These are phyloP conservation scores for Viola odorata DNA, from an alignment of 345 rosid genomes.

Conservation along the genomic window DNA sequence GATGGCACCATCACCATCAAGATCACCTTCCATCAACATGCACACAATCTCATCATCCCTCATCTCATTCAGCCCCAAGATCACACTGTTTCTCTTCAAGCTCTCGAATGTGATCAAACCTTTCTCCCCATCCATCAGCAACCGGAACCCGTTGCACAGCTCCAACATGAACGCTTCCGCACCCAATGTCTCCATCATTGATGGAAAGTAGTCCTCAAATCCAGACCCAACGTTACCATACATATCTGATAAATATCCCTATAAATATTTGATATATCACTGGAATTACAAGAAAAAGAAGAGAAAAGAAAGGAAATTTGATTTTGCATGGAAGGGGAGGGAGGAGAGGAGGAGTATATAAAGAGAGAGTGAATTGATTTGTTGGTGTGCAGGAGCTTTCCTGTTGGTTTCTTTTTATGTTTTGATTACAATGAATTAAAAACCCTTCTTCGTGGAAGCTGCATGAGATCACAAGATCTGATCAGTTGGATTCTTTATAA, in stretches of 20 bases:
- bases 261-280: background rate
- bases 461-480: conserved; percentile 19
- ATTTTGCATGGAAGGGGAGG: background rate
- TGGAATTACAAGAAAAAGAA: background rate
- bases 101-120: conserved; percentile 64
- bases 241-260: background rate
- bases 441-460: conserved; percentile 54
- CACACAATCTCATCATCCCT: conserved; percentile 50
- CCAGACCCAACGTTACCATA: conserved; percentile 28
- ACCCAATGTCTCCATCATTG: conserved; percentile 50
- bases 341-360: conserved; percentile 19
- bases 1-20: conserved; percentile 64
- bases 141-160: conserved; percentile 49
- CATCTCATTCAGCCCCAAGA: conserved; percentile 48
- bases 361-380: background rate
- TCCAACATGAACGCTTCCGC: conserved; percentile 49
- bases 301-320: background rate
- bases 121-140: conserved; percentile 56
- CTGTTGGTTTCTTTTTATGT: conserved; percentile 24
- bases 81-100: conserved; percentile 51
- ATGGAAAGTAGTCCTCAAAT: conserved; percentile 56
- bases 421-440: background rate
- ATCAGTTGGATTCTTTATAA: background rate
- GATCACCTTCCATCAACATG: conserved; percentile 61
- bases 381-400: conserved; percentile 14